A percentile compares a stretch with the other conserved stretches of the same genome.
Conservation (phyloP, 2,329 filamentous ascomycete genomes). For the Curvularia spicifera region DNA sequence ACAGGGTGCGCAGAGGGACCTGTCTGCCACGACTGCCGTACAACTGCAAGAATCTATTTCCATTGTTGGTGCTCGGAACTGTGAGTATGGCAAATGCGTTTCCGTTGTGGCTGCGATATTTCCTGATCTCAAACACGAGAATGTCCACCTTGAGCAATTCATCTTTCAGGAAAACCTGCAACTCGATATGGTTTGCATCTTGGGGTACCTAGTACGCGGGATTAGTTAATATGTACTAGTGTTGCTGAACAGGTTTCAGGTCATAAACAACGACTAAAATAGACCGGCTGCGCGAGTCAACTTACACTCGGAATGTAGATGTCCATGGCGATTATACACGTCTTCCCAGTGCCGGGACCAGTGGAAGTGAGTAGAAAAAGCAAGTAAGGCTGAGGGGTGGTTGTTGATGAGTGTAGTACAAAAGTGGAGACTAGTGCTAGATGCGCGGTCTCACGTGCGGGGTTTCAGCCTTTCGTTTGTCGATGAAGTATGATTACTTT, state of each 20-base stretch:
- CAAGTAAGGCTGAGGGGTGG: neutral
- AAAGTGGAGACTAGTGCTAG: slow-evolving; percentile 17
- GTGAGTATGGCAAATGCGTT: slow-evolving; percentile 52
- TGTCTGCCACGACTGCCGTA: slow-evolving; percentile 35
- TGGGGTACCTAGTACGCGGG: slow-evolving; percentile 44
- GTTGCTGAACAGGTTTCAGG: neutral
- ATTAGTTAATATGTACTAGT: neutral
- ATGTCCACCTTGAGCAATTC: slow-evolving; percentile 51
- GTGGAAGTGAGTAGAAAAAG: neutral
- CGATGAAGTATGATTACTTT: neutral
- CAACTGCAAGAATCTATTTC: slow-evolving; percentile 51
- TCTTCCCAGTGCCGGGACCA: neutral
- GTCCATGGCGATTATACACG: slow-evolving; percentile 25
- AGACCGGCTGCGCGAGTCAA: neutral
- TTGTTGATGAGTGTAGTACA: slow-evolving; percentile 4
- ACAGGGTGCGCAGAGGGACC: slow-evolving; percentile 11
- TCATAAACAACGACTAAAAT: neutral
- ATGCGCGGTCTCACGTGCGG: slow-evolving; percentile 16
- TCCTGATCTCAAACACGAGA: slow-evolving; percentile 53
- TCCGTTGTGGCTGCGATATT: slow-evolving; percentile 41
- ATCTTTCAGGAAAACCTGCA: slow-evolving; percentile 51
- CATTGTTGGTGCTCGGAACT: slow-evolving; percentile 52
- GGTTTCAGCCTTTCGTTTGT: slow-evolving; percentile 7
- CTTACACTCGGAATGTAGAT: slow-evolving; percentile 34
- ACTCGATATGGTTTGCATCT: slow-evolving; percentile 51